A percentile compares a stretch with the other conserved stretches of the same genome.
Evolutionary conservation across 2,329 filamentous ascomycete species (phyloP).

Genomic region (Pyrenochaeta sp.): DNA sequence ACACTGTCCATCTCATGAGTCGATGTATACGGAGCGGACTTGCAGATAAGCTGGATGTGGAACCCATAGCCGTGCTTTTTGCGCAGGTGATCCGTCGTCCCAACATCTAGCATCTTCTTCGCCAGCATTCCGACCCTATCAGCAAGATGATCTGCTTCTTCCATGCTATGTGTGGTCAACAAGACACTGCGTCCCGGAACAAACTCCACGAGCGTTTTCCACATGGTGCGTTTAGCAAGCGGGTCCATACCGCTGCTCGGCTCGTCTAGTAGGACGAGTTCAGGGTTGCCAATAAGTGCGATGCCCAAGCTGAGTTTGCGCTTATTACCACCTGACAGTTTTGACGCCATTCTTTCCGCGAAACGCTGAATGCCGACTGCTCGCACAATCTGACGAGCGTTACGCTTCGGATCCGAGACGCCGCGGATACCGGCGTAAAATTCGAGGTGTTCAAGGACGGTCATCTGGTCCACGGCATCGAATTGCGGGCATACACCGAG

Average conservation of each 20-base stretch:
- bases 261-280: slow-evolving; percentile 85
- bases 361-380: slow-evolving; percentile 80
- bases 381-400: slow-evolving; percentile 75
- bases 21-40: slow-evolving; percentile 73
- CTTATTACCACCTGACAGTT: slow-evolving; percentile 87
- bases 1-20: slow-evolving; percentile 71
- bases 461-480: slow-evolving; percentile 83
- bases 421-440: slow-evolving; percentile 87
- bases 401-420: slow-evolving; percentile 75
- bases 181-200: slow-evolving; percentile 76
- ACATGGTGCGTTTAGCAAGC: slow-evolving; percentile 87
- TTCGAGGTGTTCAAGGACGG: slow-evolving; percentile 79
- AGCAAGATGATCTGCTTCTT: slow-evolving; percentile 87
- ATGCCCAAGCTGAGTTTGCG: slow-evolving; percentile 86
- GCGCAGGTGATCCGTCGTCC: slow-evolving; percentile 64
- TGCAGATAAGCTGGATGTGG: slow-evolving; percentile 80
- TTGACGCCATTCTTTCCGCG: slow-evolving; percentile 74
- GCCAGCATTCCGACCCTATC: slow-evolving; percentile 83
- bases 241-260: slow-evolving; percentile 87
- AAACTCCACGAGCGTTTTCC: slow-evolving; percentile 77
- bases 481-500: slow-evolving; percentile 83
- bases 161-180: slow-evolving; percentile 90
- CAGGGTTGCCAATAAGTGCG: slow-evolving; percentile 86
- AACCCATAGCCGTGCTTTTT: slow-evolving; percentile 77
- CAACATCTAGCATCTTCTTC: slow-evolving; percentile 76